These are phyloP conservation scores for Coemansia sp. DNA, from an alignment of 192 early-diverging fungal species.

Conservation along the genomic window DNA sequence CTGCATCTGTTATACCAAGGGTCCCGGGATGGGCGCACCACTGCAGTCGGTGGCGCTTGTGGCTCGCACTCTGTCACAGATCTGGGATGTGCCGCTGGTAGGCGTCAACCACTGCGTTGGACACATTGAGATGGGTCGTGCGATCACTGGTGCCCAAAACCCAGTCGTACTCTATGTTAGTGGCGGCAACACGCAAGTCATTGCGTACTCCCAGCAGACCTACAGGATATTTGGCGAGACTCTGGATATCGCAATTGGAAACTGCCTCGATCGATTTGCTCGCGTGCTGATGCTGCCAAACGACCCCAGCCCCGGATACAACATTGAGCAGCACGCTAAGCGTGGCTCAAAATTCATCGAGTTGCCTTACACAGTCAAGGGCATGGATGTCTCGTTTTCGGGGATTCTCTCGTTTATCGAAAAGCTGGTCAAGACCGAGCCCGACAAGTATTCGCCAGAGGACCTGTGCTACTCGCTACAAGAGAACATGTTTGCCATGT, in stretches of 20 bases:
- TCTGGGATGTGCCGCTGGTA: constrained; percentile 91
- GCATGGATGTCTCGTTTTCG: constrained; percentile 98
- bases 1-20: constrained; percentile 96
- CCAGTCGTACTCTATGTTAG: constrained; percentile 97
- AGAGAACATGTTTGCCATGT: constrained; percentile 98
- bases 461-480: constrained; percentile 98
- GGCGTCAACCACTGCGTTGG: constrained; percentile 98
- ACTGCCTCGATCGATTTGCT: constrained; percentile 97
- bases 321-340: constrained; percentile 95
- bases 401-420: constrained; percentile 94
- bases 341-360: constrained; percentile 82
- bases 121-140: constrained; percentile 98
- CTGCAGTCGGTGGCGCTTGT: constrained; percentile 86
- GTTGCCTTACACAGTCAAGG: constrained; percentile 96
- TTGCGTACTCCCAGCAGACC: constrained; percentile 90
- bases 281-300: constrained; percentile 89
- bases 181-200: constrained; percentile 98
- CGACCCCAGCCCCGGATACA: constrained; percentile 96
- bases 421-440: constrained; percentile 60
- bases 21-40: constrained; percentile 98
- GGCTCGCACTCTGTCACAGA: constrained; percentile 85
- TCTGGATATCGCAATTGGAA: constrained; percentile 96
- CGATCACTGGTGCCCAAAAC: constrained; percentile 91
- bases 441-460: constrained; percentile 64
- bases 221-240: constrained; percentile 99